Evolutionary conservation across 306 rosid genomes (phyloP).

Genomic region (Rosa persica): DNA sequence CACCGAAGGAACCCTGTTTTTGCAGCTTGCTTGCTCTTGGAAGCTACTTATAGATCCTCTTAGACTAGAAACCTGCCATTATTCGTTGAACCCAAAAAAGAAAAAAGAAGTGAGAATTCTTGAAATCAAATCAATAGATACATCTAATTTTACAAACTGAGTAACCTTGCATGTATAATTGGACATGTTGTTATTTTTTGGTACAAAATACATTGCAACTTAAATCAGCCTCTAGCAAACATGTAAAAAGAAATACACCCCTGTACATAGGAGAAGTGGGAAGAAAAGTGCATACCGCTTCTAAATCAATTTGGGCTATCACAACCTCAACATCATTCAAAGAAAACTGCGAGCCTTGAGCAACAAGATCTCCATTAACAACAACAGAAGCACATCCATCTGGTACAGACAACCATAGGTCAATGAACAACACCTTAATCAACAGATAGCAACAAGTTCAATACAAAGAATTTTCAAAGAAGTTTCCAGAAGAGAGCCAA

Average conservation of each 20-base stretch:
- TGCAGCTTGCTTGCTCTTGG: conserved; percentile 98
- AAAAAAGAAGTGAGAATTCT: conserved; percentile 22
- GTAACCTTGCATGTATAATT: conserved; percentile 8
- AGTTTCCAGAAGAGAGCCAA: neutral
- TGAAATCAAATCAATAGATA: neutral
- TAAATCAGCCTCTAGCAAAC: neutral
- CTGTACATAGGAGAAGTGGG: conserved; percentile 11
- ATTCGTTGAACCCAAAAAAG: conserved; percentile 16
- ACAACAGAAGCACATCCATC: conserved; percentile 91
- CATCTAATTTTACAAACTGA: neutral
- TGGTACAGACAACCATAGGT: conserved; percentile 29
- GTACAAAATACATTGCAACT: neutral
- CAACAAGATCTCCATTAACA: conserved; percentile 86
- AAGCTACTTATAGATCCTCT: conserved; percentile 96
- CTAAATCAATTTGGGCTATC: conserved; percentile 86
- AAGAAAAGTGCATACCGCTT: conserved; percentile 59
- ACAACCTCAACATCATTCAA: conserved; percentile 84
- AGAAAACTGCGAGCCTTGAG: conserved; percentile 97
- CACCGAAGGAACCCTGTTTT: conserved; percentile 73
- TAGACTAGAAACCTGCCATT: conserved; percentile 83
- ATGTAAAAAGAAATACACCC: conserved; percentile 6
- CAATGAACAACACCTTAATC: neutral
- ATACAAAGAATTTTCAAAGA: neutral
- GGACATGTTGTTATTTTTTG: neutral
- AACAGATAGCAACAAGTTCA: conserved; percentile 10